These are phyloP conservation scores for Lipomyces yamanashiensis DNA, from an alignment of 805 yeast species.

Conservation along the genomic window DNA sequence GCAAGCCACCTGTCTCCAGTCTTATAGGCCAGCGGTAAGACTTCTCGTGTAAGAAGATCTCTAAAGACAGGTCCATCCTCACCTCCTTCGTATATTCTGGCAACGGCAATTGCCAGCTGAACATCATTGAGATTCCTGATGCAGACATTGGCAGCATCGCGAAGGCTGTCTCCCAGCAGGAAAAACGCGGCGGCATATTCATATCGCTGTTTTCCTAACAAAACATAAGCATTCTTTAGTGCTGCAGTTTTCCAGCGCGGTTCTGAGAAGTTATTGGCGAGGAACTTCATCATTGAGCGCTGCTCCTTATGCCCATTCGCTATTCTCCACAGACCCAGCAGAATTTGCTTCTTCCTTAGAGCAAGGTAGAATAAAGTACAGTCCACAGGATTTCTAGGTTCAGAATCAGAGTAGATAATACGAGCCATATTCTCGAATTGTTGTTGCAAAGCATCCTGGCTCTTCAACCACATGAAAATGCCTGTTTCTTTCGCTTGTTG, in stretches of 20 bases:
- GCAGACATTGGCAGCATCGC: slow-evolving; percentile 78
- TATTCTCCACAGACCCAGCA: slow-evolving; percentile 84
- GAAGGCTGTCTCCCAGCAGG: slow-evolving; percentile 71
- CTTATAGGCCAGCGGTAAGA: slow-evolving; percentile 61
- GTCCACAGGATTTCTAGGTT: slow-evolving; percentile 69
- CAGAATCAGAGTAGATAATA: slow-evolving; percentile 64
- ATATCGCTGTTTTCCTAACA: slow-evolving; percentile 84
- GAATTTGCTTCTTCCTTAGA: slow-evolving; percentile 71
- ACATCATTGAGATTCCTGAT: slow-evolving; percentile 68
- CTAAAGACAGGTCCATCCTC: slow-evolving; percentile 60
- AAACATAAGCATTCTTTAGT: slow-evolving; percentile 85
- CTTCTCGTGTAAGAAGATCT: slow-evolving; percentile 53
- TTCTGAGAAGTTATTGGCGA: slow-evolving; percentile 74
- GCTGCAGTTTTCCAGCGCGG: slow-evolving; percentile 89
- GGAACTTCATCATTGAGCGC: slow-evolving; percentile 75
- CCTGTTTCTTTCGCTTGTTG: slow-evolving; percentile 61
- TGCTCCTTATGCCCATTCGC: slow-evolving; percentile 77
- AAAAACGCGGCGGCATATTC: slow-evolving; percentile 89
- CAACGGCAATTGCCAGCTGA: slow-evolving; percentile 77
- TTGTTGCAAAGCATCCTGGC: slow-evolving; percentile 50
- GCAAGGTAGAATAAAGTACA: slow-evolving; percentile 81
- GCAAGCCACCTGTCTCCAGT: slow-evolving; percentile 80
- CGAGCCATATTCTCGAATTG: slow-evolving; percentile 73
- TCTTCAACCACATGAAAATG: slow-evolving; percentile 70
- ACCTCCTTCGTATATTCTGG: slow-evolving; percentile 70